These are phyloP conservation scores for Psidium friedrichsthalianum DNA, from an alignment of 345 rosid genomes.

Conservation along the genomic window DNA sequence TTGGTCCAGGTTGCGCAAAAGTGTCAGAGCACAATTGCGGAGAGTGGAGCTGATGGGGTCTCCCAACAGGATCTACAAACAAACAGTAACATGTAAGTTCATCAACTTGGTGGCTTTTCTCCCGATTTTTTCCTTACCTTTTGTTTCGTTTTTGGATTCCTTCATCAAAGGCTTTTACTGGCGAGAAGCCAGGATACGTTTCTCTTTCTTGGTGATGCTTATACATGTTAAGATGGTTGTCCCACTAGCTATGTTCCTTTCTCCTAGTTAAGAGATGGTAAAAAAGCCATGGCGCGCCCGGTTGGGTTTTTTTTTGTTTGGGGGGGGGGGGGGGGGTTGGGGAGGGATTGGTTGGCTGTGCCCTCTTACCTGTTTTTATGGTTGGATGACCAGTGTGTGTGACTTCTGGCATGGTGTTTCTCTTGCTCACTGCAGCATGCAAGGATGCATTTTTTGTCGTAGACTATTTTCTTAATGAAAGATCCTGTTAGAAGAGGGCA, in stretches of 20 bases:
- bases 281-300: neutral
- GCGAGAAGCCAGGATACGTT: neutral
- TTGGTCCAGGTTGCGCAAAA: slow-evolving; percentile 90
- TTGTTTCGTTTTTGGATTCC: neutral
- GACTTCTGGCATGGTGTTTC: neutral
- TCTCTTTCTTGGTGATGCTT: neutral
- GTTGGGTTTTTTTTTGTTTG: too few relatives aligned
- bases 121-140: neutral
- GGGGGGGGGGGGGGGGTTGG: too few relatives aligned
- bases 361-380: neutral
- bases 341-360: neutral
- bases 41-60: slow-evolving; percentile 83
- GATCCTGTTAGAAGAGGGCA: neutral
- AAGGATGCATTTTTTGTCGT: neutral
- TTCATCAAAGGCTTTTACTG: neutral
- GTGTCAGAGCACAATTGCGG: slow-evolving; percentile 87
- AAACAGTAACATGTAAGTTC: slow-evolving; percentile 80
- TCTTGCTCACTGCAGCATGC: neutral
- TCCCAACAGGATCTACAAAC: slow-evolving; percentile 88
- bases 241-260: neutral
- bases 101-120: neutral
- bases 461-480: neutral
- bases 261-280: neutral
- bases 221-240: neutral
- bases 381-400: neutral